Evolutionary conservation across 2,329 filamentous ascomycete species (phyloP).

Genomic region (Colletotrichum viniferum): DNA sequence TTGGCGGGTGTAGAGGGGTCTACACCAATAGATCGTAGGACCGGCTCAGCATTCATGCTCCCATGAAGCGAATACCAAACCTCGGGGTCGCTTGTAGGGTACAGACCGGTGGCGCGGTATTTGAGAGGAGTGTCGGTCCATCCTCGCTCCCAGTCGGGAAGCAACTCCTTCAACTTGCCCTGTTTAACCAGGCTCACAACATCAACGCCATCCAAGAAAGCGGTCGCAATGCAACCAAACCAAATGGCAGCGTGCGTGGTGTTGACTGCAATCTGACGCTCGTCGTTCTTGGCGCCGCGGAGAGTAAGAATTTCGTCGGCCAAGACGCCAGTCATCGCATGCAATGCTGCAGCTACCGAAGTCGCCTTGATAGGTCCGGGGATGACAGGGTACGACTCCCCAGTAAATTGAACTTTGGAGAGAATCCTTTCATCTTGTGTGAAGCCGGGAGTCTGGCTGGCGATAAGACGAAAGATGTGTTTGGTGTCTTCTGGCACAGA

Average conservation of each 20-base stretch:
- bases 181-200: conserved; percentile 6
- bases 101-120: conserved; percentile 47
- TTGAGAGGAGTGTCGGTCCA: conserved; percentile 31
- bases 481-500: conserved; percentile 33
- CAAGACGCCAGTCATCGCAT: conserved; percentile 40
- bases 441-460: conserved; percentile 35
- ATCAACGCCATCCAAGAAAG: conserved; percentile 4
- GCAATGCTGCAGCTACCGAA: conserved; percentile 33
- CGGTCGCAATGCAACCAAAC: conserved; percentile 13
- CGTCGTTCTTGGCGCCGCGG: conserved; percentile 28
- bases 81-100: conserved; percentile 48
- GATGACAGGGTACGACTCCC: conserved; percentile 33
- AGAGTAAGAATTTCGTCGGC: conserved; percentile 38
- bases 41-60: conserved; percentile 46
- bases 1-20: conserved; percentile 21
- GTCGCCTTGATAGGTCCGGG: conserved; percentile 39
- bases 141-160: conserved; percentile 9
- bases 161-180: conserved; percentile 1
- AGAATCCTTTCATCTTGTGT: conserved; percentile 30
- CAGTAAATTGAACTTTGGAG: conserved; percentile 33
- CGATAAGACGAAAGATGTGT: conserved; percentile 35
- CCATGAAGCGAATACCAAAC: conserved; percentile 58
- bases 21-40: conserved; percentile 50
- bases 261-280: conserved; percentile 41
- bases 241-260: conserved; percentile 50